Conservation (phyloP, 129 eudicot genomes). For the Flaveria linearis region DNA sequence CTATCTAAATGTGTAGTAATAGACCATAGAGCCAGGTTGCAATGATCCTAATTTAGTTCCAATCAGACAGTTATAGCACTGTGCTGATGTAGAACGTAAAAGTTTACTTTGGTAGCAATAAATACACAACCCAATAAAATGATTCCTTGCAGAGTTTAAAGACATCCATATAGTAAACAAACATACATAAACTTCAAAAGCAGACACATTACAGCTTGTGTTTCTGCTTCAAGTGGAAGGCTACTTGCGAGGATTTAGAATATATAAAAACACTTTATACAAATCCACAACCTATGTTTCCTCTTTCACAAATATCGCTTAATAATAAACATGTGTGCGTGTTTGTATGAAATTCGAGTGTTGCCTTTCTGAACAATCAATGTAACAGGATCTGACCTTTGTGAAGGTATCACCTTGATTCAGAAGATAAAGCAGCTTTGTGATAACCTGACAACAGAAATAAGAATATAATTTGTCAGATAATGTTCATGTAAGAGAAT, state of each 20-base stretch:
- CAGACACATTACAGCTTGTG: neutral
- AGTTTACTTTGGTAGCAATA: neutral
- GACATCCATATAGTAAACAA: neutral
- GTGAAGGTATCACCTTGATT: constrained; percentile 93
- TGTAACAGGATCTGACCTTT: constrained; percentile 52
- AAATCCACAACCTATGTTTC: neutral
- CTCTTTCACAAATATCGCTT: neutral
- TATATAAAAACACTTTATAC: neutral
- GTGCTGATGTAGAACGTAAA: neutral
- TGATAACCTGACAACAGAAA: constrained; percentile 67
- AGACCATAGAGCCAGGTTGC: neutral
- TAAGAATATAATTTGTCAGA: constrained; percentile 8
- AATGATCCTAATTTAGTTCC: neutral
- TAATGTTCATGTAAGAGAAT: constrained; percentile 8
- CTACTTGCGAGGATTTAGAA: neutral
- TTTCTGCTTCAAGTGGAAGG: constrained; percentile 1
- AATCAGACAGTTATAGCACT: neutral
- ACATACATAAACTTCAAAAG: neutral
- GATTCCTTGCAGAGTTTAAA: neutral
- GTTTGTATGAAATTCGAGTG: neutral
- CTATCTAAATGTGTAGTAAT: constrained; percentile 1
- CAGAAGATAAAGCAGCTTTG: constrained; percentile 88
- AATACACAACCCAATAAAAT: neutral
- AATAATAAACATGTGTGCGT: neutral
- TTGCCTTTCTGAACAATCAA: constrained; percentile 10